Evolutionary conservation across 352 stramenopile genomes (phyloP).

Genomic region (Phytophthora litchii): DNA sequence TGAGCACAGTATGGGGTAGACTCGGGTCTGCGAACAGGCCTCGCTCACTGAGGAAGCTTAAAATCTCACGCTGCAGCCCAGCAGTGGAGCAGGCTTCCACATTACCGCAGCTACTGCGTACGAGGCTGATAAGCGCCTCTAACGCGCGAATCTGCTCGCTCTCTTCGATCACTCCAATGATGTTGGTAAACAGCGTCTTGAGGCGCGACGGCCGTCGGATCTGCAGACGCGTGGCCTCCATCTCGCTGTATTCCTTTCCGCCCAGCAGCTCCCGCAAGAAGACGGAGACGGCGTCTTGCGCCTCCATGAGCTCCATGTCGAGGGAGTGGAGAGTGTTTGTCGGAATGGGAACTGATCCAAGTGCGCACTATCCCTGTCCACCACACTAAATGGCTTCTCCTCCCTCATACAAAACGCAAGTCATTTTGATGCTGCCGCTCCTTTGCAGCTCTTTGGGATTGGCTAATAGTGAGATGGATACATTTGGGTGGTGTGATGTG

Average conservation of each 20-base stretch:
- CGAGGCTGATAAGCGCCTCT: constrained; percentile 78
- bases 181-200: constrained; percentile 65
- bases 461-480: constrained; percentile 40
- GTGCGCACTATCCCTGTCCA: constrained; percentile 23
- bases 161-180: constrained; percentile 71
- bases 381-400: constrained; percentile 30
- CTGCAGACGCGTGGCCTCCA: constrained; percentile 60
- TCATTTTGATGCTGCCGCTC: constrained; percentile 7
- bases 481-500: constrained; percentile 20
- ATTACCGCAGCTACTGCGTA: constrained; percentile 78
- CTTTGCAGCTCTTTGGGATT: constrained; percentile 31
- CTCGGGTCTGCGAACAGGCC: constrained; percentile 67
- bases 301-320: constrained; percentile 37
- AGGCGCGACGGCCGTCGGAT: constrained; percentile 69
- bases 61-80: constrained; percentile 75
- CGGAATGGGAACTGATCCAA: constrained; percentile 30
- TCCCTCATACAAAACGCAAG: constrained; percentile 33
- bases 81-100: constrained; percentile 73
- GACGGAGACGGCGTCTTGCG: constrained; percentile 36
- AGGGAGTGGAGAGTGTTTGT: constrained; percentile 5
- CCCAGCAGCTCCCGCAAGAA: constrained; percentile 62
- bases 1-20: constrained; percentile 66
- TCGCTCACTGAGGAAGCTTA: constrained; percentile 72
- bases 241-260: constrained; percentile 66
- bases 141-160: constrained; percentile 70